Evolutionary conservation across 768 basidiomycete species (phyloP), one percentile per base, ranked within the genome.

Genomic region (Dictyophora rubrovolvata): DNA sequence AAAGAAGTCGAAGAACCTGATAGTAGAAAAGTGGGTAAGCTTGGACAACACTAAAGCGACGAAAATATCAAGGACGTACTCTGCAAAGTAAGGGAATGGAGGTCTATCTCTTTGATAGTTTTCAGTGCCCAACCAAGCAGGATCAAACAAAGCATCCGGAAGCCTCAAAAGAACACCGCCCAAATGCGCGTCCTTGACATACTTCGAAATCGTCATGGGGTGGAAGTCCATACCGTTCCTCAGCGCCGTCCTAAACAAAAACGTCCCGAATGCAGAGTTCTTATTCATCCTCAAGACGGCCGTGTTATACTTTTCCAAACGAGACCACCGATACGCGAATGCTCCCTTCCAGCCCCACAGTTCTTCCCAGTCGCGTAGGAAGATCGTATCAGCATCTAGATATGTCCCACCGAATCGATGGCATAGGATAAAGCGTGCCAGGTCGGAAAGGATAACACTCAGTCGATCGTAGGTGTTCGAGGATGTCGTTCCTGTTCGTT

Each of bases 351-450:
- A 96, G 28, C 91, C 92, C 92, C 92, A 97, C 5, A 99, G 75
- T 64, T 98, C 95, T 69, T 96, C 94, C 96, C 96, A 99, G 67
- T 99, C 95, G 20, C 96, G 86, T 34, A 99, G 73, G 65, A 99
- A 84, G 63, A 99, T 83, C 9, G 93, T 97, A 69, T 98, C 96
- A 10, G 94, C 93, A 66, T 99, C 95, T 55, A 99, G 83, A 68
- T 98, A 99, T 53, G 93, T 89, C 14, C 95, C 95, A 21, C 96
- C 95, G 66, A 88, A 98, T 20, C 93, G 86, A 70, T 99, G 91
- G 62, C 91, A 93, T n/a, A 99, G 78, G 59, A 98, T 85, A 70
- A 98, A 99, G 21, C 95, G 86, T 17, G 92, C 95, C 87, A 98
- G 92, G 68, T 98, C 95, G 5, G 92, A 94, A 5, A 97, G 74